These are phyloP conservation scores for Wallacemonas sp. DNA, from an alignment of 208 protist species.

Conservation along the genomic window DNA sequence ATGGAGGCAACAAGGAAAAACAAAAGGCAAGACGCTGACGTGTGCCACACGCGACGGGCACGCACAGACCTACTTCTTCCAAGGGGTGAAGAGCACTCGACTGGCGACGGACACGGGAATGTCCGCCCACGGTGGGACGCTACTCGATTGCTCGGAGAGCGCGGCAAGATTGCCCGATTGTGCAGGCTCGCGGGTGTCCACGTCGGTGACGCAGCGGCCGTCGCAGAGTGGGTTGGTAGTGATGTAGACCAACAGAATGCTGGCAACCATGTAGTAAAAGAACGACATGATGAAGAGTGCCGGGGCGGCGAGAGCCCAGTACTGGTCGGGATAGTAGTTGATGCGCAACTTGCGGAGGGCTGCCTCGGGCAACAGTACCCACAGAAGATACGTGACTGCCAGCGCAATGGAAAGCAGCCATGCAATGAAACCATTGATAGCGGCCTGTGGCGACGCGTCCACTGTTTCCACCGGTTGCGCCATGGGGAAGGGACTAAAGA, in stretches of 20 bases:
- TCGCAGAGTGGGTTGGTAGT: slow-evolving; percentile 76
- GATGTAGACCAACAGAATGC: slow-evolving; percentile 59
- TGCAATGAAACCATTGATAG: slow-evolving; percentile 89
- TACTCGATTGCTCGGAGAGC: slow-evolving; percentile 43
- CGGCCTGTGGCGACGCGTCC: slow-evolving; percentile 39
- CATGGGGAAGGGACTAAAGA: slow-evolving; percentile 8
- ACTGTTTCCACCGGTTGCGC: background rate
- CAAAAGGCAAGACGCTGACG: background rate
- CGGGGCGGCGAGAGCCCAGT: slow-evolving; percentile 88
- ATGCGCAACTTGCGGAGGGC: slow-evolving; percentile 61
- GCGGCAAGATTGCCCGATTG: slow-evolving; percentile 42
- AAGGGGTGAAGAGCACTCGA: slow-evolving; percentile 78
- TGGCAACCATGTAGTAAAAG: slow-evolving; percentile 67
- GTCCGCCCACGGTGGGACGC: slow-evolving; percentile 76
- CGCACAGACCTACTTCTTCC: slow-evolving; percentile 41
- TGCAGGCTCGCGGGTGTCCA: slow-evolving; percentile 52
- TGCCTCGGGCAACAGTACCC: slow-evolving; percentile 60
- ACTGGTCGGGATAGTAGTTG: slow-evolving; percentile 90
- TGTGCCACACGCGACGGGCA: too few species aligned
- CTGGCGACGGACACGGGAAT: slow-evolving; percentile 82
- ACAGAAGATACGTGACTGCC: slow-evolving; percentile 71
- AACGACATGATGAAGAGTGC: slow-evolving; percentile 76
- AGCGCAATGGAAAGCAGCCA: slow-evolving; percentile 58
- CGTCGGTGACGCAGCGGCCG: slow-evolving; percentile 69
- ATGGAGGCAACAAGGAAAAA: slow-evolving; percentile 5